These are phyloP conservation scores for Cyberlindnera sargentensis DNA, from an alignment of 805 yeast genomes.

Conservation along the genomic window DNA sequence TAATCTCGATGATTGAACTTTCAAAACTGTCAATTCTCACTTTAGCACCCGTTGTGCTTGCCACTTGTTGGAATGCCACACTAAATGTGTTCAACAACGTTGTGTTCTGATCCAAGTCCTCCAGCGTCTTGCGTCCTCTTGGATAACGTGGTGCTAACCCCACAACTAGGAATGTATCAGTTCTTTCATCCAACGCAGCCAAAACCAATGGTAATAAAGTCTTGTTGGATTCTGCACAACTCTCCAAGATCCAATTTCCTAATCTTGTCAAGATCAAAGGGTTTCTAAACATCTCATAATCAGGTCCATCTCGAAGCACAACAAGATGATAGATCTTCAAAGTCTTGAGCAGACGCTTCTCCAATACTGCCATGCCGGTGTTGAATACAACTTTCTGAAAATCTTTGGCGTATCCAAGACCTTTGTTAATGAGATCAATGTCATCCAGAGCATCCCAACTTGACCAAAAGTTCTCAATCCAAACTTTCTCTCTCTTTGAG, in stretches of 20 bases:
- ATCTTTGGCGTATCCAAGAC: conserved; percentile 75
- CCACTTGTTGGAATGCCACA: conserved; percentile 84
- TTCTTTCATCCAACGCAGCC: conserved; percentile 68
- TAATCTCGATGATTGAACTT: conserved; percentile 83
- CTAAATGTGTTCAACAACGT: conserved; percentile 75
- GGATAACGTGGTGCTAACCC: conserved; percentile 86
- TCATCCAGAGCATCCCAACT: conserved; percentile 58
- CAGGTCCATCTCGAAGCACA: conserved; percentile 85
- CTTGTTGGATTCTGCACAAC: conserved; percentile 70
- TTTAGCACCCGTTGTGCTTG: conserved; percentile 76
- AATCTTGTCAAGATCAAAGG: conserved; percentile 80
- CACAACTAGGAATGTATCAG: conserved; percentile 77
- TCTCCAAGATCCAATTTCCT: conserved; percentile 88
- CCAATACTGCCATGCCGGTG: conserved; percentile 86
- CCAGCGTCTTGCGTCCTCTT: conserved; percentile 30
- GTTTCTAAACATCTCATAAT: conserved; percentile 67
- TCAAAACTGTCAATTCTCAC: conserved; percentile 93
- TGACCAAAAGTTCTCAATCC: conserved; percentile 71
- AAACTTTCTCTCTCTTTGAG: conserved; percentile 44
- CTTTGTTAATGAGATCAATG: conserved; percentile 52
- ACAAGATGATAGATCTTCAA: conserved; percentile 77
- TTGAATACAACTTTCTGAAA: conserved; percentile 79
- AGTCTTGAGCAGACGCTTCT: conserved; percentile 72
- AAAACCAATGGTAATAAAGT: conserved; percentile 73
- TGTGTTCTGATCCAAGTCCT: conserved; percentile 29